These are phyloP conservation scores for Talaromyces albobiverticillius DNA, from an alignment of 2,329 filamentous ascomycete genomes.

Conservation along the genomic window DNA sequence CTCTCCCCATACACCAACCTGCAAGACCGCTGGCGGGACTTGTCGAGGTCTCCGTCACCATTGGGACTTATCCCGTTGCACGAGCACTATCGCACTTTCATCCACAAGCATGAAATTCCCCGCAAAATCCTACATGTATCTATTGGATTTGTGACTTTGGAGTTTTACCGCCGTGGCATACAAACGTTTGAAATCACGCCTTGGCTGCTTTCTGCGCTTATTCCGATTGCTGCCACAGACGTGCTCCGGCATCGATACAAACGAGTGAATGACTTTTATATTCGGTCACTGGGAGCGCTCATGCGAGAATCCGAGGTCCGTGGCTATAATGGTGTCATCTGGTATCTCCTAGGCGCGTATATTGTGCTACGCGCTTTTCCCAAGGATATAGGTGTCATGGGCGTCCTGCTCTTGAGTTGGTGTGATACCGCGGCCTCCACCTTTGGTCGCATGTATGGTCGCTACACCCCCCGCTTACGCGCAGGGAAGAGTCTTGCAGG, in stretches of 20 bases:
- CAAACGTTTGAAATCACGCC: conserved; percentile 78
- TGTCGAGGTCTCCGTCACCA: conserved; percentile 88
- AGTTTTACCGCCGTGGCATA: conserved; percentile 75
- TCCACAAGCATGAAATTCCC: conserved; percentile 95
- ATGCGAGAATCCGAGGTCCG: conserved; percentile 97
- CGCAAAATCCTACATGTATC: conserved; percentile 91
- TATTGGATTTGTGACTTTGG: conserved; percentile 90
- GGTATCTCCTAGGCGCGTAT: conserved; percentile 90
- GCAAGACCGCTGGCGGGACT: conserved; percentile 73
- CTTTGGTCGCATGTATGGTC: conserved; percentile 83
- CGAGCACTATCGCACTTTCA: conserved; percentile 82
- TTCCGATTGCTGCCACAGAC: conserved; percentile 82
- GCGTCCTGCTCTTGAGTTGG: conserved; percentile 89
- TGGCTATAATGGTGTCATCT: conserved; percentile 95
- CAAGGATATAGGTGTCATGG: conserved; percentile 89
- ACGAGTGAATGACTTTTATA: conserved; percentile 82
- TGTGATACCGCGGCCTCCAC: conserved; percentile 97
- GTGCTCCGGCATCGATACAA: conserved; percentile 78
- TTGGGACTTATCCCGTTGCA: conserved; percentile 94
- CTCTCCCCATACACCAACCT: conserved; percentile 61
- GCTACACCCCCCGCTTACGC: conserved; percentile 81
- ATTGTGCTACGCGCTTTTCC: conserved; percentile 80
- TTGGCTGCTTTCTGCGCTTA: conserved; percentile 72
- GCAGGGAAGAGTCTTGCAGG: conserved; percentile 90
- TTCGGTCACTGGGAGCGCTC: conserved; percentile 76